Conservation (phyloP, 148 eudicot genomes). For the Cornus controversa region DNA sequence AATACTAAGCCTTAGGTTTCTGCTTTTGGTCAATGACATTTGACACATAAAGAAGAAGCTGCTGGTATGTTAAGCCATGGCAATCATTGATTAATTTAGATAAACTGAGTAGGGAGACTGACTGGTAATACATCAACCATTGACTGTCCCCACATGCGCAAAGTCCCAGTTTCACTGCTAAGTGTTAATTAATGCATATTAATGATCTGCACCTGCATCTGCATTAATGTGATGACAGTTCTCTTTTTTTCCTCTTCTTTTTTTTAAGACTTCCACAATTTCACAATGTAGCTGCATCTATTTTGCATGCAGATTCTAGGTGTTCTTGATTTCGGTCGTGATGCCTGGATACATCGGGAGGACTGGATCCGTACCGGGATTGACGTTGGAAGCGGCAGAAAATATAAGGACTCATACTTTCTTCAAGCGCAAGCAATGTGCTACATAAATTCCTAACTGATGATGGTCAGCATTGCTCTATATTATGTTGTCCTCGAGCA, state of each 20-base stretch:
- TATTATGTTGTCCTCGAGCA: not conserved
- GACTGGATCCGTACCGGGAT: conserved; percentile 74
- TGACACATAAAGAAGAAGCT: no score
- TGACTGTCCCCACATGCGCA: not conserved
- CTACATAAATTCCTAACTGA: conserved; percentile 63
- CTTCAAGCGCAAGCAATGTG: conserved; percentile 84
- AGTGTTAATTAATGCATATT: not conserved
- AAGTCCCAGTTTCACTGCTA: not conserved
- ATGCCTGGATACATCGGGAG: conserved; percentile 93
- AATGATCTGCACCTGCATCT: not conserved
- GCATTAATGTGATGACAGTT: not conserved
- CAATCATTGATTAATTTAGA: no score
- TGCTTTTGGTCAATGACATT: no score
- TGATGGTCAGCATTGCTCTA: not conserved
- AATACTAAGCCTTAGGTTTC: no score
- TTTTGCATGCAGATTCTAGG: conserved; percentile 61
- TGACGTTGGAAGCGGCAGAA: conserved; percentile 57
- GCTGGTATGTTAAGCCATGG: no score
- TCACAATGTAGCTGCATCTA: not conserved
- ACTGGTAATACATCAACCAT: not conserved
- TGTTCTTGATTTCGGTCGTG: conserved; percentile 71
- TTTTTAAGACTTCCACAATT: not conserved
- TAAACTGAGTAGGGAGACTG: not conserved
- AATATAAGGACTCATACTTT: conserved; percentile 64
- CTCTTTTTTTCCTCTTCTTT: not conserved